Base-by-base conservation (phyloP, 2,329 filamentous ascomycete species). In the Achaetomium macrosporum region DNA sequence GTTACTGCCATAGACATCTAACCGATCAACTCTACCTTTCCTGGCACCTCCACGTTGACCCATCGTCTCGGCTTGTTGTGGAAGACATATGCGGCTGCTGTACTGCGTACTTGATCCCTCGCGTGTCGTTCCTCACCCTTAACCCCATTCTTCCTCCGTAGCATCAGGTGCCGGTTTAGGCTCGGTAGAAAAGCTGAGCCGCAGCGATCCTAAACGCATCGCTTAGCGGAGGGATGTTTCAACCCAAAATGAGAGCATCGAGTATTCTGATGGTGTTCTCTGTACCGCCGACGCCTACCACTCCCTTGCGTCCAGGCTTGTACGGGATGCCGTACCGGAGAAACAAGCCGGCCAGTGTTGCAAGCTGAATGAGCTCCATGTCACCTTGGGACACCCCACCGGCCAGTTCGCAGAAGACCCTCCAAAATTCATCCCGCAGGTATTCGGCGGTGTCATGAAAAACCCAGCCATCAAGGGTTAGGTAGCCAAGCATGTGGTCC, bases 401-500 rank as follows among this genome's bases (percentile, higher is more conserved):
- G 33, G 10, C 33, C 33, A 15, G 3, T 35, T 15, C 15, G 11
- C 15, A 12, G 15, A 35, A 35, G 4, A 12, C 33, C 15, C 33
- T 35, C 33, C 33, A 35, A 9, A 35, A 35, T 12, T 15, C 5
- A 15, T 35, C 33, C 33, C 10, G 33, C 10, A 35, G 33, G 11
- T 35, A 11, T 4, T 35, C 33, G 10, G 33, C 33, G 10, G 10
- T 35, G 33, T 9, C 33, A 15, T 35, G 15, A 11, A 15, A 15
- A 35, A 35, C 33, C 33, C 33, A 35, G 3, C 33, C 33, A 9
- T 35, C 10, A 11, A 12, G 4, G 1, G 2, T 29, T 35, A 53
- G 47, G 25, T 33, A 19, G 19, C 61, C 59, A 2, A 62, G 46
- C 12, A 56, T 12, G 47, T 55, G 66, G 46, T 66, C 62, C 2